These are phyloP conservation scores for Neopestalotiopsis rosae DNA, from an alignment of 2,329 filamentous ascomycete genomes.

Conservation along the genomic window DNA sequence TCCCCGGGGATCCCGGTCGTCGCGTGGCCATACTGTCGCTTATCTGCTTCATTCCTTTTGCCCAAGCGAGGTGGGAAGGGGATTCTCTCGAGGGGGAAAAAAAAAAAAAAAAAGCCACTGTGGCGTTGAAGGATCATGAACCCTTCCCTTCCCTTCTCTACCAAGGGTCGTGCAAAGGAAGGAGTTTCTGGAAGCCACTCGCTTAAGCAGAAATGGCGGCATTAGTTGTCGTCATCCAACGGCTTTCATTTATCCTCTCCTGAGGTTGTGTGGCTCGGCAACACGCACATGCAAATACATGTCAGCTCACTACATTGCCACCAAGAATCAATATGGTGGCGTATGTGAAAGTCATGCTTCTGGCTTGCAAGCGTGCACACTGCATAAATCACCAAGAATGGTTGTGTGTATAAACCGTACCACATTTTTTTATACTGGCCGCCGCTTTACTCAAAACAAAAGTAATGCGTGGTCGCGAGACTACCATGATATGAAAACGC, in stretches of 20 bases:
- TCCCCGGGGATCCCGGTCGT: too few relatives aligned
- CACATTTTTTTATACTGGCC: slow-evolving; percentile 1
- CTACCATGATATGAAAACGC: slow-evolving; percentile 7
- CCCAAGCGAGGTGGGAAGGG: too few relatives aligned
- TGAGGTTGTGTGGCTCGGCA: not conserved
- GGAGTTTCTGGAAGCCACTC: not conserved
- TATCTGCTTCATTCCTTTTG: too few relatives aligned
- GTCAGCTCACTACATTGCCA: not conserved
- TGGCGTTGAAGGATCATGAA: not conserved
- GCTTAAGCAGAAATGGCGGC: not conserved
- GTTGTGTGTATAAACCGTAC: not conserved
- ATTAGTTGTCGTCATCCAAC: not conserved
- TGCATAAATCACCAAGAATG: not conserved
- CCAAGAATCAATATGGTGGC: not conserved
- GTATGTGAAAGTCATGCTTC: not conserved
- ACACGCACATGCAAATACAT: not conserved
- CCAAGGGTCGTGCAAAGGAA: not conserved
- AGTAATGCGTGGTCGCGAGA: not conserved
- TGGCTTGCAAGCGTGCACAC: not conserved
- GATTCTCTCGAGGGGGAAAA: not conserved
- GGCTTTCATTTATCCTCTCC: not conserved
- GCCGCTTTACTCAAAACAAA: not conserved
- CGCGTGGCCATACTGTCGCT: too few relatives aligned
- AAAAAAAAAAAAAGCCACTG: not conserved
- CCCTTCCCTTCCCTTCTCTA: not conserved